Conservation (phyloP, 2,329 filamentous ascomycete species). For the Diaporthe humulicola region DNA sequence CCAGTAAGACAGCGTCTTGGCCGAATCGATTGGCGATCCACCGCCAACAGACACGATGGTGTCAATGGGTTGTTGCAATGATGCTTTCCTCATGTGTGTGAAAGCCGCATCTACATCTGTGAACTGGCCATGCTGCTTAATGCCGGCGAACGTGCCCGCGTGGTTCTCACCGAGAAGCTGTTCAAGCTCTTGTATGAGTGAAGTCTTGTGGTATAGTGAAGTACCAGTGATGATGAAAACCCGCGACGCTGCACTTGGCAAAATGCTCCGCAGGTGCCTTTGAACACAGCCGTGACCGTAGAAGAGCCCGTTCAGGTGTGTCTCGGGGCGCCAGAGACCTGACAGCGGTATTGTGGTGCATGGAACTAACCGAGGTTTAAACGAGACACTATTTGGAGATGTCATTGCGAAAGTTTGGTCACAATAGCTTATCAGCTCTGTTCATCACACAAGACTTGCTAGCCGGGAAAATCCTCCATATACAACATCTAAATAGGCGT, state of each 20-base stretch:
- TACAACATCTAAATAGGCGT: background rate
- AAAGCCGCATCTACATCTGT: background rate
- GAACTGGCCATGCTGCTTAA: constrained; percentile 16
- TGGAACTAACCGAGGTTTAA: background rate
- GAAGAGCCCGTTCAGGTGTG: background rate
- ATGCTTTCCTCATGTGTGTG: background rate
- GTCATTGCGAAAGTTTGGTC: background rate
- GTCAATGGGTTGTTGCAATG: background rate
- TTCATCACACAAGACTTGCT: background rate
- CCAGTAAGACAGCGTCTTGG: constrained; percentile 9
- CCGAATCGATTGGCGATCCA: constrained; percentile 2
- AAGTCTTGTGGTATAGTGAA: background rate
- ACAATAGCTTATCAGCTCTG: background rate
- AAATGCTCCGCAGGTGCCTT: constrained; percentile 8
- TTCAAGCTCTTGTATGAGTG: constrained; percentile 13
- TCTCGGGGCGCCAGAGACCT: constrained; percentile 8
- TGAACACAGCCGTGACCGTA: background rate
- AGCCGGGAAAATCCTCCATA: background rate
- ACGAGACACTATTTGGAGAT: background rate
- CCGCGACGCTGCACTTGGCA: background rate
- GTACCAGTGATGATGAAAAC: constrained; percentile 1
- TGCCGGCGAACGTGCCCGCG: background rate
- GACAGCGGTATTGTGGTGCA: background rate
- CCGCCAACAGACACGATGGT: constrained; percentile 8
- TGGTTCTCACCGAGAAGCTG: background rate